phyloP scores from a whole-genome alignment of 345 rosid genomes.

The Rhizophora apiculata region DNA sequence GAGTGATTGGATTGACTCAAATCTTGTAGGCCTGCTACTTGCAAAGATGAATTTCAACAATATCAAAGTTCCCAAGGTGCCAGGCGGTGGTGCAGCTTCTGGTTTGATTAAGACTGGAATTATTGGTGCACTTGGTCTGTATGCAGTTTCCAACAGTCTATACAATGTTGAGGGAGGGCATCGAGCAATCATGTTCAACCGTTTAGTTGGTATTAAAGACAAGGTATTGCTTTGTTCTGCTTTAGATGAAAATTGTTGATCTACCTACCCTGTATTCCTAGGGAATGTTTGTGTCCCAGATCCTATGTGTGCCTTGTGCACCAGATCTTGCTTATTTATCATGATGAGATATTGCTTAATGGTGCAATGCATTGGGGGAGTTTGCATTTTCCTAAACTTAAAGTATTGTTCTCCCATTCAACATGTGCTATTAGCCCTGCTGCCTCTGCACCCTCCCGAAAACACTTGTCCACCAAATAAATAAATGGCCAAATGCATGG shows the following conservation, averaged over 20 bases:
- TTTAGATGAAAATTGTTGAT: not conserved
- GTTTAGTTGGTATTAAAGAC: slow-evolving; percentile 56
- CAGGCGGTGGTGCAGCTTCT: slow-evolving; percentile 64
- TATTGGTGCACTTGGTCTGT: slow-evolving; percentile 66
- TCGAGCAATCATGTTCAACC: slow-evolving; percentile 67
- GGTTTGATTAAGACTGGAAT: slow-evolving; percentile 65
- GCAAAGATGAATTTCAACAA: slow-evolving; percentile 47
- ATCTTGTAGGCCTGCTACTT: not conserved
- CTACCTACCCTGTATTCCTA: not conserved
- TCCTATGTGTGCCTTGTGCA: no score
- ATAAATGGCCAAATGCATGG: no score
- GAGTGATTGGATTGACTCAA: no score
- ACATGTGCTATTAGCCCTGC: no score
- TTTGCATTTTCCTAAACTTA: no score
- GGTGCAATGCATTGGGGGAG: no score
- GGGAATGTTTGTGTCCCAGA: not conserved
- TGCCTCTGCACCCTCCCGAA: no score
- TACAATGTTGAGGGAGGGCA: slow-evolving; percentile 79
- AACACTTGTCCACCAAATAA: no score
- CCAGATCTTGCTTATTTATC: no score
- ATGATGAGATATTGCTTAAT: no score
- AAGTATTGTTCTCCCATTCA: no score
- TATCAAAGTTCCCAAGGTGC: slow-evolving; percentile 77
- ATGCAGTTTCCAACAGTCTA: slow-evolving; percentile 60
- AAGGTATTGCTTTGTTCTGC: slow-evolving; percentile 30